Conservation (phyloP, 129 eudicot species). For the Helianthus tuberosus region DNA sequence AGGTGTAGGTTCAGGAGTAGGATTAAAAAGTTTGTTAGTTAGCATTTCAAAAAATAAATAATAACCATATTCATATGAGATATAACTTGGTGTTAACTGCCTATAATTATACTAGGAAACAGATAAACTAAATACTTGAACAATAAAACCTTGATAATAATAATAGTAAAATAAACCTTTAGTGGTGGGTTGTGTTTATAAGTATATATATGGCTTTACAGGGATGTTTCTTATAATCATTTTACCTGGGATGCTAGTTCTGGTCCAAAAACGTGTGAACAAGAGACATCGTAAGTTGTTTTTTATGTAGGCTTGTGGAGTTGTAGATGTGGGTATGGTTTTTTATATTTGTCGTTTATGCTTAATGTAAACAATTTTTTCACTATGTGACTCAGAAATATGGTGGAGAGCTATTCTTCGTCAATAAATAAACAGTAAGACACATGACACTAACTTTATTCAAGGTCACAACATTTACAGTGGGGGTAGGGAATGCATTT, state of each 20-base stretch:
- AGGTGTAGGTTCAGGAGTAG: no score
- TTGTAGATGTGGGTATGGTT: neutral
- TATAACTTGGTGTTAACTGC: no score
- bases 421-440: slow-evolving; percentile 48
- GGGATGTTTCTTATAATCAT: slow-evolving; percentile 68
- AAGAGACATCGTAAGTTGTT: slow-evolving; percentile 53
- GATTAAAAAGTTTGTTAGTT: no score
- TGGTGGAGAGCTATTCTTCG: no score
- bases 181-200: neutral
- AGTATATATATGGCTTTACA: slow-evolving; percentile 25
- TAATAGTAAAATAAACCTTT: no score
- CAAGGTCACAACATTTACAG: no score
- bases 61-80: no score
- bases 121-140: no score
- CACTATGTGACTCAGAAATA: neutral
- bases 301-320: neutral
- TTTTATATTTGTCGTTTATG: neutral
- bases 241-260: slow-evolving; percentile 47
- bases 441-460: slow-evolving; percentile 15
- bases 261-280: slow-evolving; percentile 47
- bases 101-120: no score
- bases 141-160: no score
- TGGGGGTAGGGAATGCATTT: neutral
- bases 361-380: slow-evolving; percentile 18
- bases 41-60: no score